Evolutionary conservation across 1,284 basidiomycete genomes (phyloP).

Genomic region (Abortiporus biennis): DNA sequence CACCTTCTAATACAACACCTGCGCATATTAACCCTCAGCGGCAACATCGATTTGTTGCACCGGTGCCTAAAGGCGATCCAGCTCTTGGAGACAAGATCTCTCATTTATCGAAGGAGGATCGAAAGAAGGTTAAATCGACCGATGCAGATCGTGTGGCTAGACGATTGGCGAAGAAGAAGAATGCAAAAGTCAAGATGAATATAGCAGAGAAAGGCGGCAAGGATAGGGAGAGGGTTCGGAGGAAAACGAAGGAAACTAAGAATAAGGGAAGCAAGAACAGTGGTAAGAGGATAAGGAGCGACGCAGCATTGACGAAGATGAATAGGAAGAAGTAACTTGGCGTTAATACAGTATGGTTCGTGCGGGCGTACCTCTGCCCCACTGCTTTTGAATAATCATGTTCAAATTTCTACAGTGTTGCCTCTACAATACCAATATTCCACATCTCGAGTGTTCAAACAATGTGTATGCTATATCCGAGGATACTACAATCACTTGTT

Average conservation of each 20-base stretch:
- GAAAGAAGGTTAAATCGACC: conserved; percentile 74
- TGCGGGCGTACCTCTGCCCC: too few species aligned
- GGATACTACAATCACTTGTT: too few species aligned
- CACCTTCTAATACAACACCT: too few species aligned
- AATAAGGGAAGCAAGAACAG: conserved; percentile 7
- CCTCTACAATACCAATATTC: too few species aligned
- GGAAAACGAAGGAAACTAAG: conserved; percentile 35
- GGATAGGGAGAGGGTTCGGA: conserved; percentile 40
- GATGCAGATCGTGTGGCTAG: conserved; percentile 78
- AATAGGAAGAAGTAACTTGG: conserved; percentile 59
- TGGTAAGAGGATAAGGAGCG: conserved; percentile 44
- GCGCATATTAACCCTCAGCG: too few species aligned
- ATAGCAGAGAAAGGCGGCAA: conserved; percentile 38
- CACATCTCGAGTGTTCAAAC: too few species aligned
- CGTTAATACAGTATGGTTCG: too few species aligned
- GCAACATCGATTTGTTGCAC: too few species aligned
- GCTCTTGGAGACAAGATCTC: conserved; percentile 71
- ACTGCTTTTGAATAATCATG: too few species aligned
- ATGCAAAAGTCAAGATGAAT: conserved; percentile 52
- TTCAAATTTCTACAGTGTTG: too few species aligned
- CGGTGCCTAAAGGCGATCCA: conserved; percentile 74
- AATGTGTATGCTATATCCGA: too few species aligned
- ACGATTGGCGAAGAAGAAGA: conserved; percentile 82
- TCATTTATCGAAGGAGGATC: conserved; percentile 76
- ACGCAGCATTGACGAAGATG: conserved; percentile 47